Evolutionary conservation across 2,329 filamentous ascomycete genomes (phyloP).

Genomic region (Aspergillus pseudotamarii): DNA sequence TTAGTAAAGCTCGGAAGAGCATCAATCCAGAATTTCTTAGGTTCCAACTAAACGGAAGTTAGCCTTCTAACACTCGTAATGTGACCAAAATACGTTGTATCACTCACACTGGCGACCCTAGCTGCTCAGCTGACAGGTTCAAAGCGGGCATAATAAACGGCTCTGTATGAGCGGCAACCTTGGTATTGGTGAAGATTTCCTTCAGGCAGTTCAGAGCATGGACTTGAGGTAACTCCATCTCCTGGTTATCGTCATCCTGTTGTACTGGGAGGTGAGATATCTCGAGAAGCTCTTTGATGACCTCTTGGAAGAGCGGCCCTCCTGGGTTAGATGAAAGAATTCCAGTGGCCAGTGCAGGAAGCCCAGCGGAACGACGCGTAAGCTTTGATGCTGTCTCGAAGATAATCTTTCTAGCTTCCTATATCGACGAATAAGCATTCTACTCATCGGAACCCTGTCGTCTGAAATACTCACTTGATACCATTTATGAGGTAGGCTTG

Average conservation of each 20-base stretch:
- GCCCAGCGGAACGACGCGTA: constrained; percentile 87
- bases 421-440: constrained; percentile 1
- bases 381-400: constrained; percentile 73
- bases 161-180: constrained; percentile 73
- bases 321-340: constrained; percentile 67
- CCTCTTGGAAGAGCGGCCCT: constrained; percentile 45
- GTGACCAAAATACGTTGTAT: not conserved
- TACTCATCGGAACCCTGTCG: too few species aligned
- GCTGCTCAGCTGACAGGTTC: constrained; percentile 75
- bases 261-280: constrained; percentile 38
- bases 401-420: constrained; percentile 67
- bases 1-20: constrained; percentile 82
- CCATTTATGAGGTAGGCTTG: constrained; percentile 64
- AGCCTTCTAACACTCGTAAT: constrained; percentile 11
- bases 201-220: constrained; percentile 94
- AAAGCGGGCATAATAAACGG: constrained; percentile 73
- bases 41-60: constrained; percentile 67
- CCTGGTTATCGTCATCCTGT: constrained; percentile 34
- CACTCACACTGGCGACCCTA: constrained; percentile 74
- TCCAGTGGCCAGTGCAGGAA: constrained; percentile 83
- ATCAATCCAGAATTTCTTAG: constrained; percentile 92
- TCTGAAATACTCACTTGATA: constrained; percentile 62
- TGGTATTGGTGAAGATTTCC: constrained; percentile 84
- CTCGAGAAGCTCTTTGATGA: constrained; percentile 45
- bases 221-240: constrained; percentile 76